These are phyloP conservation scores for Amaranthus hypochondriacus DNA, from an alignment of 148 eudicot species.

Conservation along the genomic window DNA sequence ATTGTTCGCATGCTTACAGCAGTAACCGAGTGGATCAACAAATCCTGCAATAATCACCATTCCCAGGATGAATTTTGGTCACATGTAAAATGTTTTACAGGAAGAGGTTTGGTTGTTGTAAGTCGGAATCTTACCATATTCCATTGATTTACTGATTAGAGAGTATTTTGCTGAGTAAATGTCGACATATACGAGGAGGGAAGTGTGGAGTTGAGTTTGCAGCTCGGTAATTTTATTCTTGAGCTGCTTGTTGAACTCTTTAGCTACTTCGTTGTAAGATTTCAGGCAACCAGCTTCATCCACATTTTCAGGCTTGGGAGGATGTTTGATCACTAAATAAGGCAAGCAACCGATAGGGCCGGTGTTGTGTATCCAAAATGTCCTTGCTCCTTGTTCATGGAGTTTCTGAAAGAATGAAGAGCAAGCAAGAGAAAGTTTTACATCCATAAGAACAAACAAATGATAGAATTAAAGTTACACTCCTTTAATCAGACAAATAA, in stretches of 20 bases:
- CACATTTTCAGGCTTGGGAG: conserved; percentile 45
- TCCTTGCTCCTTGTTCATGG: conserved; percentile 62
- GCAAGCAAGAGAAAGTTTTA: neutral
- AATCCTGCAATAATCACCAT: conserved; percentile 30
- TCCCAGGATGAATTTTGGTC: neutral
- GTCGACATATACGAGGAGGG: conserved; percentile 71
- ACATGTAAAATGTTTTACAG: neutral
- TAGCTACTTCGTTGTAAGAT: conserved; percentile 65
- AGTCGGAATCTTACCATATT: conserved; percentile 36
- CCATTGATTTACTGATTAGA: conserved; percentile 48
- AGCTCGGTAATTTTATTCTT: conserved; percentile 51
- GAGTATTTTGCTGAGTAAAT: conserved; percentile 63
- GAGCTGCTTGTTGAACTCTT: conserved; percentile 54
- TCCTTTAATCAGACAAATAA: neutral
- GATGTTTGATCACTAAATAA: conserved; percentile 41
- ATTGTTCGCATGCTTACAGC: conserved; percentile 24
- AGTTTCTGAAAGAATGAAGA: conserved; percentile 30
- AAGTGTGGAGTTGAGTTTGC: conserved; percentile 32
- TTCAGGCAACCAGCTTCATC: conserved; percentile 59
- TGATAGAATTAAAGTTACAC: neutral
- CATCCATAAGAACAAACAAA: neutral
- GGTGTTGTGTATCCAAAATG: conserved; percentile 89
- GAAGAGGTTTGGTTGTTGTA: neutral
- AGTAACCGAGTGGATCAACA: conserved; percentile 31
- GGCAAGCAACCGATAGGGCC: conserved; percentile 92